Base-by-base conservation (phyloP, 306 rosid species). In the Betula pendula region DNA sequence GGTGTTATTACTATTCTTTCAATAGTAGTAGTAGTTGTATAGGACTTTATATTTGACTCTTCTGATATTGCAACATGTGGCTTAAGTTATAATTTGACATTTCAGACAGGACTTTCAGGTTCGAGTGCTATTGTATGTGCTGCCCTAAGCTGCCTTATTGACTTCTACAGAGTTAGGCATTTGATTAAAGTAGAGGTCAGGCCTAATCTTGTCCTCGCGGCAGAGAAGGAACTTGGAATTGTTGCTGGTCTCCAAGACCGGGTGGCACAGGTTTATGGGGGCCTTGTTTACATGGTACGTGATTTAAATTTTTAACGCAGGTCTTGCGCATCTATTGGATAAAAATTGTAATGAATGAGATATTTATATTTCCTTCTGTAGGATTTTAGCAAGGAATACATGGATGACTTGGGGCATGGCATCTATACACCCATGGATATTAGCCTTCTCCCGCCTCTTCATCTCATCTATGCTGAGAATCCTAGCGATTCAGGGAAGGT, bases 401-500 rank as follows among this genome's bases (percentile, higher is more conserved):
- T 92, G 97, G 95, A 92, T 82, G 67, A 71, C 16, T 56, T 84
- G 72, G 93, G 96, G 51, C 92, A 88, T 68, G 98, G 98, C 43
- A 77, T 84, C 77, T 94, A 94, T 79, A 74, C 72, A 35, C 95
- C 98, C 50, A 83, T 90, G 97, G 96, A 92, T 82, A 59, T 77
- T 65, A 80, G 81, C 83, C 96, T 90, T 71, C 97, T 92, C 5
- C 98, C 97, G 0, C 96, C 90, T 81, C 85, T 94, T 19, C 79
- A 88, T 83, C 93, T 92, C 72, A 84, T 95, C 58, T 90, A 92
- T 82, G 92, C 91, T 0, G 86, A 81, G 72, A 95, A 95, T 91
- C 97, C 97, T 73, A 95, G 99, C 77, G 99, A 95, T 87, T 95
- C 99, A 48, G 97, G 97, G 71, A 95, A 95, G 97, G 99, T 92